phyloP scores from a whole-genome alignment of 192 early-diverging fungal genomes.

The Helicostylum pulchrum region DNA sequence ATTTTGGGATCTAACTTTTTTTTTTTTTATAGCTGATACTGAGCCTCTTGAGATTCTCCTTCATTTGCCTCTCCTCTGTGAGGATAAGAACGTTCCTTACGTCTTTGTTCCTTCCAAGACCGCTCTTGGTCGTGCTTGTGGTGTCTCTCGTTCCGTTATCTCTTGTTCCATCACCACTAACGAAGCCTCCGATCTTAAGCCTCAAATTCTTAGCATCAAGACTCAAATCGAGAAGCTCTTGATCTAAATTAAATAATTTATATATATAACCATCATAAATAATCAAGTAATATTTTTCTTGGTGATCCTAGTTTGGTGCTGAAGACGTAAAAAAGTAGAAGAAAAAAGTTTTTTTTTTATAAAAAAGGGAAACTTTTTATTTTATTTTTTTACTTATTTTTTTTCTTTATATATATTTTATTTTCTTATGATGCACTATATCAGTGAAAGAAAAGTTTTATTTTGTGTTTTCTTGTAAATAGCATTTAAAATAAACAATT shows the following conservation, averaged over 20 bases:
- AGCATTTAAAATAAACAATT: no score
- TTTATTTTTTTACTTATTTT: no score
- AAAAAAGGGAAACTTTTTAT: no score
- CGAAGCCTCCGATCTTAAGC: slow-evolving; percentile 92
- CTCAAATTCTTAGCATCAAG: slow-evolving; percentile 89
- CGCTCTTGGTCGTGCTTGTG: slow-evolving; percentile 95
- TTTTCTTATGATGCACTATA: no score
- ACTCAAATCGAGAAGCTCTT: slow-evolving; percentile 91
- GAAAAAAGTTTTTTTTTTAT: no score
- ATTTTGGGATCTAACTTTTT: background rate
- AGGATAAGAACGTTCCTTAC: slow-evolving; percentile 99
- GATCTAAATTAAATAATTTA: slow-evolving; percentile 53
- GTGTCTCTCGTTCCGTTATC: slow-evolving; percentile 93
- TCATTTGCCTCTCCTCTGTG: slow-evolving; percentile 95
- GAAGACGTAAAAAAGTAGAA: no score
- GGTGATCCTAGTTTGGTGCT: no score
- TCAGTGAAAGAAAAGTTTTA: no score
- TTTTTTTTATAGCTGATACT: slow-evolving; percentile 70
- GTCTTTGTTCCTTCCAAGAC: slow-evolving; percentile 97
- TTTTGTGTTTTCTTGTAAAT: no score
- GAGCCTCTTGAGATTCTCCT: slow-evolving; percentile 97
- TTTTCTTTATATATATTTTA: no score
- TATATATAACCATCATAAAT: background rate
- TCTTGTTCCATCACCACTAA: slow-evolving; percentile 94
- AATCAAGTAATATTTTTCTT: background rate